These are phyloP conservation scores for Fusarium fracticaudum DNA, from an alignment of 2,329 filamentous ascomycete species.

Conservation along the genomic window DNA sequence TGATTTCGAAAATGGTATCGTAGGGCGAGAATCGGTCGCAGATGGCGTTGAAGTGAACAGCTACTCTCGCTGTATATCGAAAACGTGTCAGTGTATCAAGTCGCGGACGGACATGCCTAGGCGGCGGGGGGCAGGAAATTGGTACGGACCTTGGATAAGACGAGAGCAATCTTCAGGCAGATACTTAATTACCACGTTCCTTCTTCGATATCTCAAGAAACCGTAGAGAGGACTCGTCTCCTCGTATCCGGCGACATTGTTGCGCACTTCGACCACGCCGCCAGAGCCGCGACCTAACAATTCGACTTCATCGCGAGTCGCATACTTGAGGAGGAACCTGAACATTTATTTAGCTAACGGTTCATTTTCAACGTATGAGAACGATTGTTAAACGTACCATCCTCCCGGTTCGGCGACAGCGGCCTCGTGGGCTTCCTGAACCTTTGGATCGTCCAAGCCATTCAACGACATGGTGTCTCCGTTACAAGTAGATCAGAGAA, in stretches of 20 bases:
- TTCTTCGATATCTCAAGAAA: constrained; percentile 86
- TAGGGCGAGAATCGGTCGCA: constrained; percentile 83
- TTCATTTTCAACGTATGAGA: background rate
- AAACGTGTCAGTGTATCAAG: constrained; percentile 23
- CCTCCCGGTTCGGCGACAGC: constrained; percentile 86
- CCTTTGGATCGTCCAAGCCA: constrained; percentile 83
- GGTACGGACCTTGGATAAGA: constrained; percentile 82
- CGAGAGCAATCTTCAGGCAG: constrained; percentile 91
- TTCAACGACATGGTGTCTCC: constrained; percentile 84
- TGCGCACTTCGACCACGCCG: constrained; percentile 85
- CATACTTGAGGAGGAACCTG: constrained; percentile 96
- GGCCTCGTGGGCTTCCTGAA: constrained; percentile 86
- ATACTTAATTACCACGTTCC: constrained; percentile 93
- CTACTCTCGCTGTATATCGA: constrained; percentile 74
- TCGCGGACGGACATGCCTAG: background rate
- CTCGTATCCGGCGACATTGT: constrained; percentile 79
- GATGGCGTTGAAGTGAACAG: constrained; percentile 74
- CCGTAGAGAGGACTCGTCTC: constrained; percentile 92
- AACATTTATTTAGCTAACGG: constrained; percentile 16
- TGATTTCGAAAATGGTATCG: constrained; percentile 84
- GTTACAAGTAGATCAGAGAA: constrained; percentile 22
- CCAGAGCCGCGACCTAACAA: constrained; percentile 80
- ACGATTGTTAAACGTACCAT: constrained; percentile 72
- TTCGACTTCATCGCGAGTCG: constrained; percentile 86
- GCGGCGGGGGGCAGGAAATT: background rate